A percentile compares a stretch with the other conserved stretches of the same genome.
These are phyloP conservation scores for Dendrobium officinale DNA, from an alignment of 106 monocot genomes.

Conservation along the genomic window DNA sequence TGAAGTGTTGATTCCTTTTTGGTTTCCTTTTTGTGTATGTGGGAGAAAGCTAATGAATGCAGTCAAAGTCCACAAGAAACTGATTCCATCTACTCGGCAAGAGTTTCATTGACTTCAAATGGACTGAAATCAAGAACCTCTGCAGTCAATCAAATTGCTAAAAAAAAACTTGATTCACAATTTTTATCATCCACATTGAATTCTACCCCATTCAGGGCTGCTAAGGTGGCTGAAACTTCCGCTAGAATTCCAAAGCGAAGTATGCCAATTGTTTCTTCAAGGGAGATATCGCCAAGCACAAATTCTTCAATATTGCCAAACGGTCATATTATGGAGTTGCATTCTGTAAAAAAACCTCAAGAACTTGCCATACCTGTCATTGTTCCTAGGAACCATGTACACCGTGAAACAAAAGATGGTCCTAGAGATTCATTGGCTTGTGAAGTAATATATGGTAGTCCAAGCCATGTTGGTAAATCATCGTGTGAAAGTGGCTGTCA, in stretches of 20 bases:
- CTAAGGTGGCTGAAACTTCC: constrained; percentile 22
- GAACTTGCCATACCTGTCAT: constrained; percentile 45
- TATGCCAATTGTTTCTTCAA: constrained; percentile 20
- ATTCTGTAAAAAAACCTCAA: constrained; percentile 19
- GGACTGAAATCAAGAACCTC: constrained; percentile 18
- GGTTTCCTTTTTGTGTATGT: neutral
- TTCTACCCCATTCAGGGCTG: constrained; percentile 19
- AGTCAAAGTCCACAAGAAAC: constrained; percentile 17
- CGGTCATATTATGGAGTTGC: constrained; percentile 12
- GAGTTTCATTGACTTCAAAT: constrained; percentile 20
- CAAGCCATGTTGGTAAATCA: constrained; percentile 15
- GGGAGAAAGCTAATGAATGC: constrained; percentile 33
- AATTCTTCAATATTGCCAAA: constrained; percentile 29
- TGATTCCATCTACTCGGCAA: constrained; percentile 15
- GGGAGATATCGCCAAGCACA: constrained; percentile 9
- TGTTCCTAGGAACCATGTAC: constrained; percentile 33
- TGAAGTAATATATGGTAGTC: neutral
- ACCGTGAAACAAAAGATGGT: constrained; percentile 12
- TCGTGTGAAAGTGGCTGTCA: constrained; percentile 10
- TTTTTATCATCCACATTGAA: constrained; percentile 27
- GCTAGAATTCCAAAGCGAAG: constrained; percentile 13
- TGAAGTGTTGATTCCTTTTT: constrained; percentile 16
- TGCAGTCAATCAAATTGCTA: constrained; percentile 4
- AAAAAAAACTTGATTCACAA: constrained; percentile 32
- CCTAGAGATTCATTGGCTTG: constrained; percentile 10